phyloP scores from a whole-genome alignment of 768 basidiomycete genomes.

The Candolleomyces aberdarensis region DNA sequence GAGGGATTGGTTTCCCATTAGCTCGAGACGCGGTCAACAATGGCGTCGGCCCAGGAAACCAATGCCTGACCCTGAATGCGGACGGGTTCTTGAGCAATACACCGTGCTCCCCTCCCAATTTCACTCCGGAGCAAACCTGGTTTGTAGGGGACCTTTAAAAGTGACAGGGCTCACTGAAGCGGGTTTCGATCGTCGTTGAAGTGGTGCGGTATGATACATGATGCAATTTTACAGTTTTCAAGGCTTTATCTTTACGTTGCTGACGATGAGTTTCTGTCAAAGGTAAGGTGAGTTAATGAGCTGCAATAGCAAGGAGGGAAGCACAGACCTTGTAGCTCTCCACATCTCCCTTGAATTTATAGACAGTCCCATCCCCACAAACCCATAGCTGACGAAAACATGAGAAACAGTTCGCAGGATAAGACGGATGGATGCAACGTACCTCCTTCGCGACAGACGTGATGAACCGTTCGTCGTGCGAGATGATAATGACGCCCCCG shows the following conservation, averaged over 20 bases:
- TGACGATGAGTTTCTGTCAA: conserved; percentile 68
- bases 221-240: conserved; percentile 15
- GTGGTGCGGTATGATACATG: too few relatives aligned
- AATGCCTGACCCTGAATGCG: conserved; percentile 19
- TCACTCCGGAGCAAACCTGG: conserved; percentile 19
- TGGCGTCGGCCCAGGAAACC: conserved; percentile 23
- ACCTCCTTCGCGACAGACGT: conserved; percentile 87
- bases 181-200: too few relatives aligned
- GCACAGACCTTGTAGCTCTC: conserved; percentile 79
- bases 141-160: background rate
- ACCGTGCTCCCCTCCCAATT: conserved; percentile 24
- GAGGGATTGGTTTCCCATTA: conserved; percentile 20
- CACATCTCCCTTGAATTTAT: conserved; percentile 87
- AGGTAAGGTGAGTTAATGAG: background rate
- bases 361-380: conserved; percentile 78
- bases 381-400: conserved; percentile 74
- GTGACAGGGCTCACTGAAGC: background rate
- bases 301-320: background rate
- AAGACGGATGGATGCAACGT: conserved; percentile 14
- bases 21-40: conserved; percentile 19
- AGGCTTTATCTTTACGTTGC: conserved; percentile 62
- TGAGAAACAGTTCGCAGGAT: conserved; percentile 5
- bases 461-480: conserved; percentile 95
- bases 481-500: conserved; percentile 89
- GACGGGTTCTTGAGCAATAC: conserved; percentile 23